Evolutionary conservation across 441 rosid genomes (phyloP).

Genomic region (Mallotus japonicus): DNA sequence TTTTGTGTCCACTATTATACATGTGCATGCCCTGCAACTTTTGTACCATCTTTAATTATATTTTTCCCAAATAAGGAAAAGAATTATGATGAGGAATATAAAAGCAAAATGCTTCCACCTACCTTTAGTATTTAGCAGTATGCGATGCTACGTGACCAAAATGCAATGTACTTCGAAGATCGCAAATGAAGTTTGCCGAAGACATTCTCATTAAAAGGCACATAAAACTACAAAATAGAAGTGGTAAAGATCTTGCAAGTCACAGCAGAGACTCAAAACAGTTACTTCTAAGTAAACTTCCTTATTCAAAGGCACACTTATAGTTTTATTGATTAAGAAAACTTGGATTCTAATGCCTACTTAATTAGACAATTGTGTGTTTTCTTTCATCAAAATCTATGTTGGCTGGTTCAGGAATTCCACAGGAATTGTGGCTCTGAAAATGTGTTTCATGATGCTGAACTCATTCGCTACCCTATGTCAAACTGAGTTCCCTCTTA

Average conservation of each 20-base stretch:
- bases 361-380: background rate
- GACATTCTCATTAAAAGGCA: background rate
- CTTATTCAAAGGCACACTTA: conserved; percentile 10
- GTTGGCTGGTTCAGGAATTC: too few species aligned
- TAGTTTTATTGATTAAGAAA: background rate
- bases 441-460: background rate
- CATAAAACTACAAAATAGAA: background rate
- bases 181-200: background rate
- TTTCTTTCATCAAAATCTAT: too few species aligned
- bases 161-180: background rate
- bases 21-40: too few species aligned
- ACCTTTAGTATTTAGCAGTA: too few species aligned
- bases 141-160: too few species aligned
- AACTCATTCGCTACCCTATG: conserved; percentile 9
- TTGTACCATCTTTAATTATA: too few species aligned
- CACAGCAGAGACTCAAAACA: background rate
- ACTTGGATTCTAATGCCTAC: background rate
- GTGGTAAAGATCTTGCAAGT: background rate
- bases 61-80: too few species aligned
- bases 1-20: too few species aligned
- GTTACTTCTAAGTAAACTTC: background rate
- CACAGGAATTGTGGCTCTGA: background rate
- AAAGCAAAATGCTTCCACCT: too few species aligned
- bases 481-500: background rate
- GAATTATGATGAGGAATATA: too few species aligned